Evolutionary conservation across 495 filamentous ascomycete genomes (phyloP).

Genomic region (Neurospora sp.): DNA sequence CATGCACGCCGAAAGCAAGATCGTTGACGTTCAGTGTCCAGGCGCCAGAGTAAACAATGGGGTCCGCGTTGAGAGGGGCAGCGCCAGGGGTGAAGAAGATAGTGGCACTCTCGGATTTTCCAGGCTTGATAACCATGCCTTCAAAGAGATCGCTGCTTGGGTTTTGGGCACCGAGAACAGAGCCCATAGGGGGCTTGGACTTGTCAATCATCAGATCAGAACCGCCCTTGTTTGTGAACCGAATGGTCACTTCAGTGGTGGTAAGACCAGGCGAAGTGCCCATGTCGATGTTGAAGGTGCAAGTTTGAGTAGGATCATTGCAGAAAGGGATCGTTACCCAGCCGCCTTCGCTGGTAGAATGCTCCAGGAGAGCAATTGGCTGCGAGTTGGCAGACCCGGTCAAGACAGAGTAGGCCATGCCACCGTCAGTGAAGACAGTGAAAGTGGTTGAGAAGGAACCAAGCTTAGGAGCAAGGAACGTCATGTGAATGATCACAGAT

Average conservation of each 20-base stretch:
- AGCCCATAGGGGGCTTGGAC: conserved; percentile 20
- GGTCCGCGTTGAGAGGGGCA: conserved; percentile 13
- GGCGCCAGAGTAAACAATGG: conserved; percentile 14
- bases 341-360: conserved; percentile 5
- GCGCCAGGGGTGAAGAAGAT: conserved; percentile 21
- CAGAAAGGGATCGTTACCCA: conserved; percentile 11
- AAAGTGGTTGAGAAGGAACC: conserved; percentile 19
- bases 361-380: conserved; percentile 7
- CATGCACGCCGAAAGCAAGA: conserved; percentile 25
- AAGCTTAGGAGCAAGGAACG: conserved; percentile 17
- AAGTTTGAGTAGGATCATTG: conserved; percentile 7
- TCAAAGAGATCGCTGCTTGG: conserved; percentile 25
- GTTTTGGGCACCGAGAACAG: conserved; percentile 19
- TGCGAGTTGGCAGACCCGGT: conserved; percentile 18
- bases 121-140: conserved; percentile 19
- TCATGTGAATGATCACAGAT: conserved; percentile 19
- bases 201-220: conserved; percentile 21
- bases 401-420: conserved; percentile 18
- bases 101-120: conserved; percentile 14
- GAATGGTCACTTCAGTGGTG: conserved; percentile 10
- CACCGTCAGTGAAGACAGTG: conserved; percentile 22
- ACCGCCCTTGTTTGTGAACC: conserved; percentile 27
- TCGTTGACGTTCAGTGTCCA: conserved; percentile 38
- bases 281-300: conserved; percentile 11
- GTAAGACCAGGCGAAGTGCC: conserved; percentile 10